Percentiles rank a stretch among this genome's conserved stretches.
These are phyloP conservation scores for Fusarium fujikuroi DNA, from an alignment of 2,329 filamentous ascomycete species.

Conservation along the genomic window DNA sequence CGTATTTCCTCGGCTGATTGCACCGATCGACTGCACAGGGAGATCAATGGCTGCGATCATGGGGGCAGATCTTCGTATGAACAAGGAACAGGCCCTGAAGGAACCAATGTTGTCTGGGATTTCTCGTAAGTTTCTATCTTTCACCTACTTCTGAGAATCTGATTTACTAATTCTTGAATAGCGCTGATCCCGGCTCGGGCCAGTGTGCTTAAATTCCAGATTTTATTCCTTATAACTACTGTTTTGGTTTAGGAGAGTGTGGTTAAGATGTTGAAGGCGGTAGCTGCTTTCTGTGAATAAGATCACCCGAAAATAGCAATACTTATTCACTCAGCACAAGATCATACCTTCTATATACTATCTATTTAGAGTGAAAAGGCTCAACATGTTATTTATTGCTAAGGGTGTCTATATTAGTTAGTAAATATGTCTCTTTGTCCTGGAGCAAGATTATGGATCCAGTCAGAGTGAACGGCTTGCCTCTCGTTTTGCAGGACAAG, in stretches of 20 bases:
- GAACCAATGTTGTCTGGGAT: neutral
- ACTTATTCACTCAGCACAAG: neutral
- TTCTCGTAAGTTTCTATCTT: neutral
- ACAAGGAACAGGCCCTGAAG: neutral
- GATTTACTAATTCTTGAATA: neutral
- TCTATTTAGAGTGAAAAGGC: neutral
- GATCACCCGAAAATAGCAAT: neutral
- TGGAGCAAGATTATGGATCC: neutral
- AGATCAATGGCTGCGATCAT: neutral
- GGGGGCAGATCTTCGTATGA: neutral
- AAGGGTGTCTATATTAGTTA: neutral
- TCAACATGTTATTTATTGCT: neutral
- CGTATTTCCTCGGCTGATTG: neutral
- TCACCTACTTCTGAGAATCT: neutral
- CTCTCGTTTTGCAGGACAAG: neutral
- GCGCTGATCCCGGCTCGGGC: neutral
- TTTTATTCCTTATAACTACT: neutral
- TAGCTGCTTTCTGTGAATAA: neutral
- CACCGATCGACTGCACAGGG: neutral
- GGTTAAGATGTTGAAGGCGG: neutral
- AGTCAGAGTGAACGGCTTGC: neutral
- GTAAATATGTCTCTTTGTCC: neutral
- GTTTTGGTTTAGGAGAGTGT: rapidly evolving
- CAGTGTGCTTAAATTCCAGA: neutral
- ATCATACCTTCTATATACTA: neutral